Conservation (phyloP, 2,329 filamentous ascomycete species). For the Aspergillus pseudoglaucus region DNA sequence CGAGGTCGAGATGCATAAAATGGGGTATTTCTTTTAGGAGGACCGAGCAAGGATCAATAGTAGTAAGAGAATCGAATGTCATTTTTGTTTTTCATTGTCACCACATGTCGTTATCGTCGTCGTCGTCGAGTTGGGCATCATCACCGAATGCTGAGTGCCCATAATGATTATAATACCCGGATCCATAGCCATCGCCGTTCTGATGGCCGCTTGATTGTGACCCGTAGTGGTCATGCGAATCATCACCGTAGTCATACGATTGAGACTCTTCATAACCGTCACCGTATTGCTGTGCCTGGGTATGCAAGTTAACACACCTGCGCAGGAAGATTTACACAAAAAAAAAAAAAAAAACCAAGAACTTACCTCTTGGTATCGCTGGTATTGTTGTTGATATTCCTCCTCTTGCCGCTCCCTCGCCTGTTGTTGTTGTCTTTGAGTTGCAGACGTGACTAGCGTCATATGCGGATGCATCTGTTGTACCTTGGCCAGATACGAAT, state of each 20-base stretch:
- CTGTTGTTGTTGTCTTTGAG: constrained; percentile 53
- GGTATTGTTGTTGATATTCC: constrained; percentile 41
- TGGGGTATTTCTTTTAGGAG: constrained; percentile 22
- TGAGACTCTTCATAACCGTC: constrained; percentile 46
- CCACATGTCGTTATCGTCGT: constrained; percentile 47
- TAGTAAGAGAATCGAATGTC: constrained; percentile 15
- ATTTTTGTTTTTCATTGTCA: constrained; percentile 25
- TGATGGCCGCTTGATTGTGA: constrained; percentile 34
- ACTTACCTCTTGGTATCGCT: constrained; percentile 42
- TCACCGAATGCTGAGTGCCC: constrained; percentile 36
- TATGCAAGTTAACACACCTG: neutral
- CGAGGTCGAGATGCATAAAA: constrained; percentile 19
- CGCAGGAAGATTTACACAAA: neutral
- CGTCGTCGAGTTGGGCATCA: constrained; percentile 36
- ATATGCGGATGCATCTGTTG: constrained; percentile 98
- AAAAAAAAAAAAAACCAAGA: neutral
- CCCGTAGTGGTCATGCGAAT: constrained; percentile 31
- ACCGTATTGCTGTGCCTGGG: constrained; percentile 27
- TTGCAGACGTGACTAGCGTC: constrained; percentile 72
- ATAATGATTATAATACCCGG: constrained; percentile 30
- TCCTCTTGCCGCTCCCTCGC: constrained; percentile 30
- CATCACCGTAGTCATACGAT: constrained; percentile 47
- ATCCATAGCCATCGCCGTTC: constrained; percentile 30
- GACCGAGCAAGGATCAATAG: constrained; percentile 20
- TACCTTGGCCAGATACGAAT: constrained; percentile 95